Base-by-base conservation (phyloP, 345 rosid genomes). In the Hypericum androsaemum region DNA sequence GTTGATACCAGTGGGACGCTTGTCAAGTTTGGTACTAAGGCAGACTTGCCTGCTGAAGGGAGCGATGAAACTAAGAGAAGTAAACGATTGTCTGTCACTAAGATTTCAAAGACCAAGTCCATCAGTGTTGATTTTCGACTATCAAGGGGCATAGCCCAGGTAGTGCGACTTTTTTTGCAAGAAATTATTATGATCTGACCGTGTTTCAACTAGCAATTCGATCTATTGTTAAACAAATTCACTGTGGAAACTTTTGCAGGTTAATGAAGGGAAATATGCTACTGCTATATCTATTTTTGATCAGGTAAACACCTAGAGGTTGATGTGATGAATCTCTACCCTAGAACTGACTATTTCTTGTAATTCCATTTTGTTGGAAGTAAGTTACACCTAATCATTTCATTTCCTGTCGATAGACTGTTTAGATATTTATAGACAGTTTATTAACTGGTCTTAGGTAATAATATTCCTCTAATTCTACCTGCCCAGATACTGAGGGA, bases 71-170 rank as follows among this genome's bases (percentile, higher is more conserved):
- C 41, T 52, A 84, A 70, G 81, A 74, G 54, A 64, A 78, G 50
- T 57, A 84, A 76, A 60, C 80, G 81, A 61, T 73, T 74, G 56
- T 69, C 74, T 70, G 78, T 77, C 40, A 69, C 95, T 55, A 82
- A 67, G 74, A 63, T 81, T 59, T 78, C 95, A 55, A 84, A 78
- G 70, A 65, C 69, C 50, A 77, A 81, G 57, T 84, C 98, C 39
- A 84, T 87, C 64, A 92, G 82, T 61, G 82, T 92, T 54, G 96
- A 88, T 75, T 83, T 92, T 47, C 84, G 98, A 52, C 77, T 88
- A 36, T 92, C 98, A 62, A 79, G 95, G 77, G 98, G 98, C 60
- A 92, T 87, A 66, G 89, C 96, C 13, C 95, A 87, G 89, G 98
- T 85, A 70, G 32, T 22, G 32, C 32, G 32, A 22, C 1, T 22